phyloP scores from a whole-genome alignment of 2,329 filamentous ascomycete species.

The Aspergillus quadrilineatus region DNA sequence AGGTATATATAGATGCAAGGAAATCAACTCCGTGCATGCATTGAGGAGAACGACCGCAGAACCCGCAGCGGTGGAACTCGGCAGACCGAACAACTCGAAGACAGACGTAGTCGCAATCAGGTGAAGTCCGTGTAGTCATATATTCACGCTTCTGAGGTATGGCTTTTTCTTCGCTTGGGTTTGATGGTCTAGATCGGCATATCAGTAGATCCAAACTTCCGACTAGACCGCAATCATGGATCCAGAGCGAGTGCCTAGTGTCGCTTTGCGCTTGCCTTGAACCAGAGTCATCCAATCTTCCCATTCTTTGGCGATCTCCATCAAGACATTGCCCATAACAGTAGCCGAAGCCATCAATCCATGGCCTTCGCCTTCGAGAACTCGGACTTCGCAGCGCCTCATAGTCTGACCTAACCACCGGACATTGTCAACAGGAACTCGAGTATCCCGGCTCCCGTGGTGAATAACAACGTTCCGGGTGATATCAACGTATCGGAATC shows the following conservation, averaged over 20 bases:
- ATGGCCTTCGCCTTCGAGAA: constrained; percentile 89
- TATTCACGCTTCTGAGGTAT: not conserved
- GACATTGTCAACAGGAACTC: constrained; percentile 93
- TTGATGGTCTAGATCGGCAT: not conserved
- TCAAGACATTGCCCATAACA: constrained; percentile 92
- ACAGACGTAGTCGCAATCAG: not conserved
- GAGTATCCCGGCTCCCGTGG: constrained; percentile 84
- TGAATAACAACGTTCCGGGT: constrained; percentile 88
- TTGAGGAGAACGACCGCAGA: constrained; percentile 16
- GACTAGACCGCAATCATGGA: constrained; percentile 12
- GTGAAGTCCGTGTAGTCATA: not conserved
- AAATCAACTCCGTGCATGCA: constrained; percentile 8
- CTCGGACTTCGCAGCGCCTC: constrained; percentile 85
- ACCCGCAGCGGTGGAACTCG: constrained; percentile 19
- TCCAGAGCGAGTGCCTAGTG: constrained; percentile 25
- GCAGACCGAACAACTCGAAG: not conserved
- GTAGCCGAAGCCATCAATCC: constrained; percentile 90
- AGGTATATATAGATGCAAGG: constrained; percentile 9
- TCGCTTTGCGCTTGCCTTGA: constrained; percentile 44
- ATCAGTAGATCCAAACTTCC: not conserved
- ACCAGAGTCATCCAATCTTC: constrained; percentile 73
- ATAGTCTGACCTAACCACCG: constrained; percentile 93
- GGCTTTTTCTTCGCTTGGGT: not conserved
- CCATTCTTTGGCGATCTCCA: constrained; percentile 94
- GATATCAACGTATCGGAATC: constrained; percentile 96